Evolutionary conservation across 371 early-diverging fungal species (phyloP), one percentile per base, ranked within the genome.

Genomic region (Funneliformis caledonium): DNA sequence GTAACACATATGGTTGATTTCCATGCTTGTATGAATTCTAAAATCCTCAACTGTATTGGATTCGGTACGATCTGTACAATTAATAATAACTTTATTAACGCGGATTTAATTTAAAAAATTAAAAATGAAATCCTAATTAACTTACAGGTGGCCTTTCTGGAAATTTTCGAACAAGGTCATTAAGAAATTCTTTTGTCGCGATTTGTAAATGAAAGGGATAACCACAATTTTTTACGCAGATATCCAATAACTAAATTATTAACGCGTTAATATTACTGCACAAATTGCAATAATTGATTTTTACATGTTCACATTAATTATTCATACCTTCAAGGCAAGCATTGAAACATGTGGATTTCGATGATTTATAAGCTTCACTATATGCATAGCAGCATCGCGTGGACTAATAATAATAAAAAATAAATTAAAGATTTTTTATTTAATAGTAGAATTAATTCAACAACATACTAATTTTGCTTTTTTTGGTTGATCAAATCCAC

Each of bases 211-310:
- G 98, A 82, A 98, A 97, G 0, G 99, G 92, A 85, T 96, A 96
- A 0, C 98, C 98, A 85, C 98, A 97, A 84, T 98, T 98, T 86
- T 97, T 97, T 77, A 97, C 95, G 81, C 97, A 95, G 80, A 93
- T 92, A 85, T 98, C 98, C 42, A 98, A 89, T 5, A 97, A 89
- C 94, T 94, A 82, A 43, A 1, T 26, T 10, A 31, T n/a, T 47
- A 33, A 52, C 52, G 14, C 16, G 19, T 14, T 47, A 37, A 19
- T n/a, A 59, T 6, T 45, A 33, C 0, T 45, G 59, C 22, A 50
- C 16, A 81, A 68, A 45, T 64, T 50, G 4, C 12, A n/a, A 16
- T 48, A 12, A n/a, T 72, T 69, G 14, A 74, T 33, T 37, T 42
- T 31, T 11, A 16, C 16, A 4, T 6, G 12, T 4, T 48, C 22